A percentile compares a stretch with the other conserved stretches of the same genome.
Evolutionary conservation across 257 asterid species (phyloP).

Genomic region (Handroanthus guayacan): DNA sequence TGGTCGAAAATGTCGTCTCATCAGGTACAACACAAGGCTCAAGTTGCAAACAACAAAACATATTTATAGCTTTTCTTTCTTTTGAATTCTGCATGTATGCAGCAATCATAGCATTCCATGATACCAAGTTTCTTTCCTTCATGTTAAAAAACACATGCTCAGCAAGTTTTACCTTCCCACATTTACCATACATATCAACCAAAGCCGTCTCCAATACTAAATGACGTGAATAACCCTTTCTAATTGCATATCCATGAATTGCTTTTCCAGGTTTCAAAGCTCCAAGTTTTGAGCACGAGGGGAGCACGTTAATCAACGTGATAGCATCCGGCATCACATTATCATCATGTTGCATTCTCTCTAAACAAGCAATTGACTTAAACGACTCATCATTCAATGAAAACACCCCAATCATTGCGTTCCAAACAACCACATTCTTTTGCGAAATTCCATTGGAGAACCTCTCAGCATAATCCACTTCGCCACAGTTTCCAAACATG

Average conservation of each 20-base stretch:
- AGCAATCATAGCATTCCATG: constrained; percentile 68
- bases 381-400: constrained; percentile 38
- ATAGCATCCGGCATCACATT: constrained; percentile 53
- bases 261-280: constrained; percentile 51
- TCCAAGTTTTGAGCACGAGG: constrained; percentile 53
- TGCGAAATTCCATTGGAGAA: constrained; percentile 42
- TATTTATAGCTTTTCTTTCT: constrained; percentile 48
- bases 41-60: constrained; percentile 40
- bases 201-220: constrained; percentile 62
- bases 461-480: constrained; percentile 56
- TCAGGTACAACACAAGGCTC: constrained; percentile 49
- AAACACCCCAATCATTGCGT: constrained; percentile 66
- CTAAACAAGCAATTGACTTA: constrained; percentile 51
- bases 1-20: constrained; percentile 52
- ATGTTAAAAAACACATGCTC: constrained; percentile 43
- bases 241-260: constrained; percentile 61
- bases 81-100: constrained; percentile 51
- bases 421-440: constrained; percentile 62
- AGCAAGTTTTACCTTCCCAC: constrained; percentile 46
- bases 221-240: constrained; percentile 51
- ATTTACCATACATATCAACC: constrained; percentile 63
- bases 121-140: constrained; percentile 49
- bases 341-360: constrained; percentile 49
- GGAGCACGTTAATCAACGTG: constrained; percentile 72
- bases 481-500: constrained; percentile 72